Evolutionary conservation across 73 alveolate species (phyloP).

Genomic region (Paramecium caudatum): DNA sequence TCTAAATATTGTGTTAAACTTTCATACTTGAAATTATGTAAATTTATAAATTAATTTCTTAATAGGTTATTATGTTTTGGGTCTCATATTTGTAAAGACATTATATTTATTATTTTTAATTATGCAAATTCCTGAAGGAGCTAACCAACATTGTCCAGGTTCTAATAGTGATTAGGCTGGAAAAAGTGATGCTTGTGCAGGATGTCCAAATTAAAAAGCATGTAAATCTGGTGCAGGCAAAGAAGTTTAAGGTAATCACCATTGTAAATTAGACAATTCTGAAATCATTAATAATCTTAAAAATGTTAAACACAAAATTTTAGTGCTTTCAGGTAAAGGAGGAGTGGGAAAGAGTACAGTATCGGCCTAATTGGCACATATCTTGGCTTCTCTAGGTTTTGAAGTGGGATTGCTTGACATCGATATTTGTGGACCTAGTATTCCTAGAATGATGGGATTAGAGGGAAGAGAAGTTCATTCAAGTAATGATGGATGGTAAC

Average conservation of each 20-base stretch:
- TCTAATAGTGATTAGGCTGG: constrained; percentile 87
- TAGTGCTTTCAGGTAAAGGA: constrained; percentile 99
- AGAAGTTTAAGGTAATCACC: constrained; percentile 20
- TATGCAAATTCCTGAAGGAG: constrained; percentile 82
- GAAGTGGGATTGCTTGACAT: constrained; percentile 97
- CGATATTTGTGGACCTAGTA: constrained; percentile 99
- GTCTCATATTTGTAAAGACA: too few relatives aligned
- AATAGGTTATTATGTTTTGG: too few relatives aligned
- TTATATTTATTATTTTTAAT: too few relatives aligned
- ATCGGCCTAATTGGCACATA: constrained; percentile 96
- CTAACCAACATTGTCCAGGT: constrained; percentile 88
- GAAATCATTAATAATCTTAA: constrained; percentile 87
- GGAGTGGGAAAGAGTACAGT: constrained; percentile 99
- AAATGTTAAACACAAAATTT: constrained; percentile 90
- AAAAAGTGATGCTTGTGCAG: constrained; percentile 91
- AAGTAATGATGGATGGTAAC: constrained; percentile 98
- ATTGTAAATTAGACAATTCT: constrained; percentile 79
- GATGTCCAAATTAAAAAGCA: constrained; percentile 94
- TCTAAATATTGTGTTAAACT: too few relatives aligned
- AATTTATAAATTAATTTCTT: too few relatives aligned
- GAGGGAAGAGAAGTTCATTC: constrained; percentile 95
- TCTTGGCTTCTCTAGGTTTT: constrained; percentile 84
- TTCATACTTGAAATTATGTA: too few relatives aligned
- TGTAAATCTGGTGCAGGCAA: constrained; percentile 80
- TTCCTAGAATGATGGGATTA: constrained; percentile 98